Percentiles rank a stretch among this genome's conserved stretches.
phyloP scores from a whole-genome alignment of 2,329 filamentous ascomycete species.

The Scortechinia acanthostroma region DNA sequence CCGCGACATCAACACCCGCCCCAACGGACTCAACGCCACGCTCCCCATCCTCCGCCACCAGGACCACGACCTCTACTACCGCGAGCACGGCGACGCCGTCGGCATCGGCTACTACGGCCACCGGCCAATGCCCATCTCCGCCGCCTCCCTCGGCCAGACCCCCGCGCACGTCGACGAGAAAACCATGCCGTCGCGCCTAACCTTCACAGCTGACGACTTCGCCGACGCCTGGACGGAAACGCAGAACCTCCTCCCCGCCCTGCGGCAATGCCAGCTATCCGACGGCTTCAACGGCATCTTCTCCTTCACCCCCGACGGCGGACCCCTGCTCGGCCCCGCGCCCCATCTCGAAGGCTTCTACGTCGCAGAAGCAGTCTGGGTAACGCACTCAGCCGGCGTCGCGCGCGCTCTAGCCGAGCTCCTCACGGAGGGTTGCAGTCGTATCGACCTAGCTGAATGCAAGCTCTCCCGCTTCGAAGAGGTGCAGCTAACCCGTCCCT shows the following conservation, averaged over 20 bases:
- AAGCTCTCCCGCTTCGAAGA: constrained; percentile 55
- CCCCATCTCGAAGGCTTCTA: constrained; percentile 53
- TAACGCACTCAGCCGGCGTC: constrained; percentile 58
- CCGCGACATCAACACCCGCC: constrained; percentile 18
- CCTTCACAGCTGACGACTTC: constrained; percentile 53
- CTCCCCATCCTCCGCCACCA: constrained; percentile 56
- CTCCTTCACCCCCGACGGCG: constrained; percentile 60
- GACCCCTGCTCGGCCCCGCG: constrained; percentile 47
- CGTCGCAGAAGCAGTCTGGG: constrained; percentile 61
- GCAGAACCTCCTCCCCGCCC: constrained; percentile 40
- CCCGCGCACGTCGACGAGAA: constrained; percentile 43
- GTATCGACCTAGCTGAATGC: constrained; percentile 48
- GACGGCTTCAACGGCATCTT: constrained; percentile 62
- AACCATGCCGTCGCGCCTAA: constrained; percentile 55
- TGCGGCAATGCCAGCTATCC: constrained; percentile 39
- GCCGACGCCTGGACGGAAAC: constrained; percentile 50
- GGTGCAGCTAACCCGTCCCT: constrained; percentile 44
- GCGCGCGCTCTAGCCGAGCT: constrained; percentile 52
- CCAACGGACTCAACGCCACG: constrained; percentile 33
- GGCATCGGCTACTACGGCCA: constrained; percentile 62
- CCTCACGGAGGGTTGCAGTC: constrained; percentile 43
- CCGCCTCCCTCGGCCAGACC: constrained; percentile 42
- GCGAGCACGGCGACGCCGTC: constrained; percentile 53
- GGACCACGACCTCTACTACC: constrained; percentile 57
- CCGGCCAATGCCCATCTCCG: constrained; percentile 49